Conservation (phyloP, 2,329 filamentous ascomycete genomes). For the Tolypocladium capitatum region DNA sequence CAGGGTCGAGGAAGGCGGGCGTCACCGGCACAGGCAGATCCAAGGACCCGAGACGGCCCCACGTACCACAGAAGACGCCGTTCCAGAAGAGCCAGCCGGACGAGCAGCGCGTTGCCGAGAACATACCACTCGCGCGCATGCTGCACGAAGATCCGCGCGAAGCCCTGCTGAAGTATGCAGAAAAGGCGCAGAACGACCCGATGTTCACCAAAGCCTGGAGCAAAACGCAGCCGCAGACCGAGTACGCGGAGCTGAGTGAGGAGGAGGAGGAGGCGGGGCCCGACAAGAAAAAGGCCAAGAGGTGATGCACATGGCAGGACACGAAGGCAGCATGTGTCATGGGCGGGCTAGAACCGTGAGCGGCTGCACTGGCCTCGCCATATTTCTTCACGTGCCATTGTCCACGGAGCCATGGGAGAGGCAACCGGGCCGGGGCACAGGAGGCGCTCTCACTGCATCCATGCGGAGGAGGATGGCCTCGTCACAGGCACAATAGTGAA, state of each 20-base stretch:
- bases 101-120: constrained; percentile 74
- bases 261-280: constrained; percentile 63
- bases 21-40: constrained; percentile 66
- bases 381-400: background rate
- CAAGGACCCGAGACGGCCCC: constrained; percentile 69
- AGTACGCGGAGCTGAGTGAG: constrained; percentile 82
- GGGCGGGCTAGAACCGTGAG: background rate
- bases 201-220: constrained; percentile 92
- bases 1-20: constrained; percentile 44
- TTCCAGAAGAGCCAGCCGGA: constrained; percentile 87
- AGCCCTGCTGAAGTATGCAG: constrained; percentile 87
- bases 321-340: background rate
- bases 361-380: background rate
- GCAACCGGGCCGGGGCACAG: background rate
- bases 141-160: constrained; percentile 92
- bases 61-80: constrained; percentile 71
- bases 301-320: constrained; percentile 20
- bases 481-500: background rate
- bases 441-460: background rate
- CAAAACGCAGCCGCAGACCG: constrained; percentile 78
- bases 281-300: constrained; percentile 51
- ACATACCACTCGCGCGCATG: constrained; percentile 84
- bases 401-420: background rate
- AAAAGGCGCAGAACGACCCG: constrained; percentile 83
- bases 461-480: background rate